These are phyloP conservation scores for Diutina pseudorugosa DNA, from an alignment of 1,139 yeast genomes.

Conservation along the genomic window DNA sequence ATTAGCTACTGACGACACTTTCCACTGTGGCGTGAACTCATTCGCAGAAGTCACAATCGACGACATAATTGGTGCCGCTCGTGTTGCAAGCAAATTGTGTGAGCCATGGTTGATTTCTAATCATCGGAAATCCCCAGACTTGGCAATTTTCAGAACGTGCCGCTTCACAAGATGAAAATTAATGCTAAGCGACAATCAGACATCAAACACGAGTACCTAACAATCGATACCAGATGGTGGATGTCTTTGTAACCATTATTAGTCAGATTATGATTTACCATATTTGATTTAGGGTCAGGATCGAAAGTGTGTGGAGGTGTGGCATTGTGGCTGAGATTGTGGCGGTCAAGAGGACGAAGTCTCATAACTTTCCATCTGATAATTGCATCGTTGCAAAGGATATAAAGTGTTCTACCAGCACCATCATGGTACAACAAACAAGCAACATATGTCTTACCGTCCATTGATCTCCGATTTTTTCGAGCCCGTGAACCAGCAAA, in stretches of 20 bases:
- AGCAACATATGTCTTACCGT: not conserved
- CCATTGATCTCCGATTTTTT: not conserved
- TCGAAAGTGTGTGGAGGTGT: not conserved
- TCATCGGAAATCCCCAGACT: not conserved
- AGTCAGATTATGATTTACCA: too few relatives aligned
- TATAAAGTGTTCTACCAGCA: not conserved
- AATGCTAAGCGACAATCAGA: too few relatives aligned
- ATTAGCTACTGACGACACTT: not conserved
- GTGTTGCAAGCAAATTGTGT: not conserved
- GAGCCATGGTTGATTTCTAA: too few relatives aligned
- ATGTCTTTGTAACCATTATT: too few relatives aligned
- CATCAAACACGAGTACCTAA: too few relatives aligned
- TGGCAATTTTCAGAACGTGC: too few relatives aligned
- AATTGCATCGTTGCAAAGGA: not conserved
- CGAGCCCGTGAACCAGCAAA: slow-evolving; percentile 1
- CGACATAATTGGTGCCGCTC: not conserved
- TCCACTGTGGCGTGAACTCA: not conserved
- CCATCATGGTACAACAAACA: not conserved
- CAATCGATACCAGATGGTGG: too few relatives aligned
- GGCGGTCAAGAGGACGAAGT: not conserved
- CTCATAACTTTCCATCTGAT: not conserved
- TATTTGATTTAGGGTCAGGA: too few relatives aligned
- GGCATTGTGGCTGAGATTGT: not conserved
- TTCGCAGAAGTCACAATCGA: not conserved
- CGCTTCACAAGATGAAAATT: not conserved